Evolutionary conservation across 2,329 filamentous ascomycete genomes (phyloP), one percentile per base, ranked within the genome.

Genomic region (Claviceps sp.): DNA sequence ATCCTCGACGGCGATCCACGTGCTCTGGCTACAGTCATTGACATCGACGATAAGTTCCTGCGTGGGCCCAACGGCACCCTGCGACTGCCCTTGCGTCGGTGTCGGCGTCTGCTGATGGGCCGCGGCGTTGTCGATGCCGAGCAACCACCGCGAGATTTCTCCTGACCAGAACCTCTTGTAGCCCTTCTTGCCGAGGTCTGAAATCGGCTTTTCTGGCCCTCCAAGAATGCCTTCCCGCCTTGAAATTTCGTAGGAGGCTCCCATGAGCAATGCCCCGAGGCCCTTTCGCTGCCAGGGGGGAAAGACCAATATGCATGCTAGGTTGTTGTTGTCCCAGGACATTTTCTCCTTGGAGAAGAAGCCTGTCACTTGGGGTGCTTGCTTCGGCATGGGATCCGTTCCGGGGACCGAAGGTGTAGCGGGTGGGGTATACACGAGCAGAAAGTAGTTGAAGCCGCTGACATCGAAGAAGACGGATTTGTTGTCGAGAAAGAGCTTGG

Each of bases 291-390:
- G 91, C 82, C 91, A 97, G 0, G 93, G 93, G 1, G 93, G 93
- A 62, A 97, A 97, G 16, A 97, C 79, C 6, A 97, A 75, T 59
- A 98, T 98, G 64, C 93, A 98, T 1, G 93, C 93, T 5, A 98
- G 77, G 58, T 97, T 98, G 68, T 98, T 97, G 62, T 91, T 90
- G 62, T 98, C 93, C 91, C 93, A 98, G 3, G 88, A 95, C 75
- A 96, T 86, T 66, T 97, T 97, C 68, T 98, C 93, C 65, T 98
- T 97, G 56, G 87, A 94, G 72, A 97, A 98, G 76, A 97, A 97
- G n/a, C 93, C 93, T 1, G 91, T 80, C 34, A 96, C 83, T 50
- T 68, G 67, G 11, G 65, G 65, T 1, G 57, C 53, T 16, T 29
- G 50, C 23, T 17, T 47, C 22, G 47, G 53, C 17, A 26, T 49